Base-by-base conservation (phyloP, 257 asterid genomes). In the Pogostemon cablin region DNA sequence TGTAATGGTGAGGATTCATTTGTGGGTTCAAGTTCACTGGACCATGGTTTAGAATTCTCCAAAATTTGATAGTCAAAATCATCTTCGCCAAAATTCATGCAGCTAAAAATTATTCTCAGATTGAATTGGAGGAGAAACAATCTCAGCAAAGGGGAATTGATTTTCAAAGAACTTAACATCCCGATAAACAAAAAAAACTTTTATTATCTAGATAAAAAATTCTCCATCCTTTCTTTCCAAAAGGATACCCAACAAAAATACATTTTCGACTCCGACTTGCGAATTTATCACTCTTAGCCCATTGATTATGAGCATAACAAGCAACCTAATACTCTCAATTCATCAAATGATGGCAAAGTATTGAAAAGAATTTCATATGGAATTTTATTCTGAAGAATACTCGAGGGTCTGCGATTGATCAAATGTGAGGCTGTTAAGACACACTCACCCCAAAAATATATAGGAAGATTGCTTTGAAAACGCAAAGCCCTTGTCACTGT, bases 241-340 rank as follows among this genome's bases (percentile, higher is more conserved):
- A 65, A 0, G 69, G 62, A 47, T 74, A 66, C 0, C 78, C 78
- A 3, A 74, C 59, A 20, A 74, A 66, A 3, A 74, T 39, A 39
- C 69, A 74, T 15, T 53, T 41, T 11, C 43, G 56, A 72, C 34
- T 47, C 37, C 15, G 80, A 86, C 54, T 81, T 81, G 49, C 10
- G 12, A 50, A 50, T n/a, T 50, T 50, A n/a, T 50, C 56, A 50
- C 56, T 4, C n/a, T 50, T 50, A 4, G 56, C 59, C 9, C 25
- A 2, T 17, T 53, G 59, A 53, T 17, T 53, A 53, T 53, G 59
- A n/a, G 38, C 59, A 15, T 15, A 53, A 53, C 6, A 53, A 53
- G 9, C 3, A 46, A 46, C 50, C 50, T 2, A 46, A 46, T 46
- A 46, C 50, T 46, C 50, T 11, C 12, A 46, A 46, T 46, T 46